phyloP scores from a whole-genome alignment of 805 yeast genomes.

The Metschnikowia similis region DNA sequence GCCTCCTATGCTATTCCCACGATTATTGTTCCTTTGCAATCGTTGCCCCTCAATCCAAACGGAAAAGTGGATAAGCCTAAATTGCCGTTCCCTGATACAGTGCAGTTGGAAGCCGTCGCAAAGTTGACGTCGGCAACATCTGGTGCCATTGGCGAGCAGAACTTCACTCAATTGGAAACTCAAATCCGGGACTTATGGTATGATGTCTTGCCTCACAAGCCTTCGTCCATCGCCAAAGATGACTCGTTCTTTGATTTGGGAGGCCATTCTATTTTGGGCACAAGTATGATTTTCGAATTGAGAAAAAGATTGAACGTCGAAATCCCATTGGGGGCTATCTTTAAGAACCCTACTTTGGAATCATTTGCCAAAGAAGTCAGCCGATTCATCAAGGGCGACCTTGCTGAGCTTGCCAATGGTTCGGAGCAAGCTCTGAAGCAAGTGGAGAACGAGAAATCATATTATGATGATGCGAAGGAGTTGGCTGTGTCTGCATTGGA shows the following conservation, averaged over 20 bases:
- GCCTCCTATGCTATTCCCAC: constrained; percentile 95
- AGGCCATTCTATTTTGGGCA: constrained; percentile 96
- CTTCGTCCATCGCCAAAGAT: constrained; percentile 66
- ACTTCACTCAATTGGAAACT: constrained; percentile 60
- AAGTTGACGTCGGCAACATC: constrained; percentile 36
- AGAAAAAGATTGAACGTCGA: constrained; percentile 75
- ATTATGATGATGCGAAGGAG: constrained; percentile 70
- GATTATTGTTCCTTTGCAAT: constrained; percentile 78
- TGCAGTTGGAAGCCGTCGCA: constrained; percentile 76
- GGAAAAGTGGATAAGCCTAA: constrained; percentile 98
- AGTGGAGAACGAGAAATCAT: constrained; percentile 22
- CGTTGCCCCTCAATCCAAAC: constrained; percentile 92
- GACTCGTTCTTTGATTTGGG: constrained; percentile 97
- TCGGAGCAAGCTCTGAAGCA: constrained; percentile 12
- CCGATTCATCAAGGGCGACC: constrained; percentile 47
- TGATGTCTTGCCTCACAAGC: constrained; percentile 76
- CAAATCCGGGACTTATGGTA: constrained; percentile 81
- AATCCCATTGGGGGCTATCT: constrained; percentile 84
- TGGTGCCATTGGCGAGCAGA: constrained; percentile 42
- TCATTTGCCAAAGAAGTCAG: constrained; percentile 74
- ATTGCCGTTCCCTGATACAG: constrained; percentile 88
- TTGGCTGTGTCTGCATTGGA: constrained; percentile 40
- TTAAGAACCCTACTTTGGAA: constrained; percentile 81
- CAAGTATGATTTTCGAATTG: constrained; percentile 91
- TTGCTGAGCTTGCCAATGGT: constrained; percentile 39